Conservation (phyloP, 1,139 yeast genomes). For the Zhuliangozyma blackwelliae region DNA sequence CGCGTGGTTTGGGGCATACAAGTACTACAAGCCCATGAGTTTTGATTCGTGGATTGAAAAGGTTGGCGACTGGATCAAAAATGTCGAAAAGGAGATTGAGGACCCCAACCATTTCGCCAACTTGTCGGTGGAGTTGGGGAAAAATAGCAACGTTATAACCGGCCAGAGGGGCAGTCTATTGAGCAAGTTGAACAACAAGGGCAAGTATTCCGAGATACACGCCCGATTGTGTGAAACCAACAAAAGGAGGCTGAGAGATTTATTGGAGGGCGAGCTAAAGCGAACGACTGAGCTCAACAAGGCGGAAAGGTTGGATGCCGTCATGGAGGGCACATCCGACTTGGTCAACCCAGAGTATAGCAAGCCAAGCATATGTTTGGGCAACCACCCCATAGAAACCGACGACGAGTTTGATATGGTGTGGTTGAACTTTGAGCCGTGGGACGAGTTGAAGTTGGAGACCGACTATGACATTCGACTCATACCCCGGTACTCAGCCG, state of each 20-base stretch:
- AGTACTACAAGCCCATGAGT: constrained; percentile 48
- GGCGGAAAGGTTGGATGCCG: constrained; percentile 32
- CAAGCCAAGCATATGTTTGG: constrained; percentile 38
- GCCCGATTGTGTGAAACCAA: constrained; percentile 22
- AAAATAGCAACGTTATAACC: constrained; percentile 4
- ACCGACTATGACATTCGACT: constrained; percentile 43
- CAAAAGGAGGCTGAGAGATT: constrained; percentile 13
- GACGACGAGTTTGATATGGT: constrained; percentile 43
- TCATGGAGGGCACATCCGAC: constrained; percentile 32
- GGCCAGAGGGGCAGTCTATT: constrained; percentile 1
- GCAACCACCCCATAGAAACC: constrained; percentile 30
- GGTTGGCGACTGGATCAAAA: constrained; percentile 27
- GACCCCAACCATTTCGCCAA: constrained; percentile 8
- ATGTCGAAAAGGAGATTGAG: constrained; percentile 11
- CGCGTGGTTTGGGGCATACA: constrained; percentile 60
- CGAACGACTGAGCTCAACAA: constrained; percentile 35
- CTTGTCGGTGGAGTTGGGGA: constrained; percentile 8
- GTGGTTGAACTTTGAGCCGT: constrained; percentile 50
- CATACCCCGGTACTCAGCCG: constrained; percentile 26
- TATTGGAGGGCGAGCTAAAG: constrained; percentile 23
- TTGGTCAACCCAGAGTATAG: constrained; percentile 20
- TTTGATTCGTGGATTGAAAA: constrained; percentile 43
- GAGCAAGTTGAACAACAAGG: constrained; percentile 13
- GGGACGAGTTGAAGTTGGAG: constrained; percentile 47
- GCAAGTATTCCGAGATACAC: constrained; percentile 25